A percentile compares a stretch with the other conserved stretches of the same genome.
phyloP scores from a whole-genome alignment of 352 stramenopile species.

The Pelagophyceae sp. region DNA sequence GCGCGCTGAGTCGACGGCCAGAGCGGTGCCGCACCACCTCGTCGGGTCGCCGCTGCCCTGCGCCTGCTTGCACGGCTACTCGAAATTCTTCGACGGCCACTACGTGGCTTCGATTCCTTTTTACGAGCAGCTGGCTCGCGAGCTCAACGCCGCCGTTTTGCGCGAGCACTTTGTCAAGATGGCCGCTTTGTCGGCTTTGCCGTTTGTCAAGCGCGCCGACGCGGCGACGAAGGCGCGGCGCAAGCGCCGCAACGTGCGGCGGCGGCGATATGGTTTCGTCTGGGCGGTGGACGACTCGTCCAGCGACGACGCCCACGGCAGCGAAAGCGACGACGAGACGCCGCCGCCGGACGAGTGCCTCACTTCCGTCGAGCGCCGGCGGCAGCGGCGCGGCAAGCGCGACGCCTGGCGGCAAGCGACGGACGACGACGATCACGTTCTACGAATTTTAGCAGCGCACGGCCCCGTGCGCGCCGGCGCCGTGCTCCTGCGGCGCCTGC shows the following conservation, averaged over 20 bases:
- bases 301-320: background rate
- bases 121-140: background rate
- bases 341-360: no score
- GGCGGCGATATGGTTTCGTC: background rate
- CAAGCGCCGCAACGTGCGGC: background rate
- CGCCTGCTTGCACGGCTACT: background rate
- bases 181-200: background rate
- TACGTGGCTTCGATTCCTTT: background rate
- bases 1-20: background rate
- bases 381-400: no score
- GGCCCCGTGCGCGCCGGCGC: no score
- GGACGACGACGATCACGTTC: no score
- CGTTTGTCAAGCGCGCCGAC: background rate
- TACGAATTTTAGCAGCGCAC: no score
- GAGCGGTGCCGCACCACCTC: no score
- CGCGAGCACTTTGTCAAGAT: constrained; percentile 4
- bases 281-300: background rate
- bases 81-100: background rate
- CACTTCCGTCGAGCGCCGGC: no score
- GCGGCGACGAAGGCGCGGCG: background rate
- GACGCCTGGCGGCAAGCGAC: no score
- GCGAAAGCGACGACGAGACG: background rate
- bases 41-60: background rate
- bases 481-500: no score
- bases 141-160: background rate